These are phyloP conservation scores for Chrysanthemum lavandulifolium DNA, from an alignment of 129 eudicot genomes.

Conservation along the genomic window DNA sequence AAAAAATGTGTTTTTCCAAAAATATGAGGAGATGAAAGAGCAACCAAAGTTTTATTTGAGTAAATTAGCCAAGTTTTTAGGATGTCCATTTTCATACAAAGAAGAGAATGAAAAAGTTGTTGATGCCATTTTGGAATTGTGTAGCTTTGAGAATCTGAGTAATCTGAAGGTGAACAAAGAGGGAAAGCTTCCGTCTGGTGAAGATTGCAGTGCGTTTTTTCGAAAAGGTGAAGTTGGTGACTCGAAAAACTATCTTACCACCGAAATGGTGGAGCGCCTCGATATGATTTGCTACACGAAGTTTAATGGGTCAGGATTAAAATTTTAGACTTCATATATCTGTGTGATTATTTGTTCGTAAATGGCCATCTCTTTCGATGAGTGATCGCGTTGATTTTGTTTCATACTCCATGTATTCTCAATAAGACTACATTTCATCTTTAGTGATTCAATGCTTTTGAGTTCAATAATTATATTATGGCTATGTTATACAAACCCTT, in stretches of 20 bases:
- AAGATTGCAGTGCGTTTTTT: conserved; percentile 27
- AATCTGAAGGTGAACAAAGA: conserved; percentile 51
- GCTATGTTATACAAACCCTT: no score
- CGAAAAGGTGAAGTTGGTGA: conserved; percentile 49
- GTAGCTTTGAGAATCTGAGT: conserved; percentile 55
- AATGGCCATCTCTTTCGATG: neutral
- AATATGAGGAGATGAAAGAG: conserved; percentile 57
- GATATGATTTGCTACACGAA: conserved; percentile 29
- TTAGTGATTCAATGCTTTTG: neutral
- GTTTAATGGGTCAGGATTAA: conserved; percentile 21
- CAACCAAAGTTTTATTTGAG: conserved; percentile 28
- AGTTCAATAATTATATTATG: neutral
- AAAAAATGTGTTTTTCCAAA: conserved; percentile 42
- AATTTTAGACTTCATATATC: neutral
- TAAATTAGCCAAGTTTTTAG: conserved; percentile 52
- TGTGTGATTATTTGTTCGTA: neutral
- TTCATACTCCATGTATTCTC: neutral
- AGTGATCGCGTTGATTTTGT: neutral
- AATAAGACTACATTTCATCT: neutral
- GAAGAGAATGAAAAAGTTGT: conserved; percentile 40
- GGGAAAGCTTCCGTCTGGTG: conserved; percentile 33
- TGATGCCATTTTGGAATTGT: conserved; percentile 36
- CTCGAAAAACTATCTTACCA: conserved; percentile 38
- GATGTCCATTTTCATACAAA: conserved; percentile 39
- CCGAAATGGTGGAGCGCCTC: conserved; percentile 38